Conservation (phyloP, 306 rosid genomes). For the Malus asiatica region DNA sequence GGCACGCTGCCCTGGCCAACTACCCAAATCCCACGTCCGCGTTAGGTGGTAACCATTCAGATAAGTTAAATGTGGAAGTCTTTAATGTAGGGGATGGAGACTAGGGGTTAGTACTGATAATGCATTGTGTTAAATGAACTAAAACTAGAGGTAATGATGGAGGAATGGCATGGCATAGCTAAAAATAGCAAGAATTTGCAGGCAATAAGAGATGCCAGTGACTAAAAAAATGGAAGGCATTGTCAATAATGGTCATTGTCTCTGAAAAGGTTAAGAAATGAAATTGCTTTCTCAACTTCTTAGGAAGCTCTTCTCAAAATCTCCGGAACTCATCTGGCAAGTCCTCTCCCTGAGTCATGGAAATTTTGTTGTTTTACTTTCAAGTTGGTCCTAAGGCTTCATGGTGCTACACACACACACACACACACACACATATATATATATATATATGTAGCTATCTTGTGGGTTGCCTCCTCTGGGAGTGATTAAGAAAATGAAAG, state of each 20-base stretch:
- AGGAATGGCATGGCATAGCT: neutral
- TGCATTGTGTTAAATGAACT: neutral
- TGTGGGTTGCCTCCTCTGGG: neutral
- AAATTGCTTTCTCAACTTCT: neutral
- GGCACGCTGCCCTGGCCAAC: neutral
- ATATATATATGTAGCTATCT: neutral
- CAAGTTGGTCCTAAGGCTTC: neutral
- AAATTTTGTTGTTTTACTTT: neutral
- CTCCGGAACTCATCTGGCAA: neutral
- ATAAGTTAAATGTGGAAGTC: neutral
- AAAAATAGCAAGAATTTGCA: neutral
- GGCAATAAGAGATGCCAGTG: neutral
- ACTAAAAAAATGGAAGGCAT: neutral
- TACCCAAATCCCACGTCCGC: neutral
- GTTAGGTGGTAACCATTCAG: neutral
- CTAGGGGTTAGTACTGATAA: neutral
- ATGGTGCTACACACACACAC: neutral
- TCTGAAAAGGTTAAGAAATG: neutral
- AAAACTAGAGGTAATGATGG: neutral
- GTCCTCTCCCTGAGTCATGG: neutral
- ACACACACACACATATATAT: too few relatives aligned
- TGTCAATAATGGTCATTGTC: neutral
- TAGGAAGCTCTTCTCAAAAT: neutral
- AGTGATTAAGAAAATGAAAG: neutral
- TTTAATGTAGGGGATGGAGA: neutral